Conservation (phyloP, 1,139 yeast genomes). For the Suhomyces choctaworum region DNA sequence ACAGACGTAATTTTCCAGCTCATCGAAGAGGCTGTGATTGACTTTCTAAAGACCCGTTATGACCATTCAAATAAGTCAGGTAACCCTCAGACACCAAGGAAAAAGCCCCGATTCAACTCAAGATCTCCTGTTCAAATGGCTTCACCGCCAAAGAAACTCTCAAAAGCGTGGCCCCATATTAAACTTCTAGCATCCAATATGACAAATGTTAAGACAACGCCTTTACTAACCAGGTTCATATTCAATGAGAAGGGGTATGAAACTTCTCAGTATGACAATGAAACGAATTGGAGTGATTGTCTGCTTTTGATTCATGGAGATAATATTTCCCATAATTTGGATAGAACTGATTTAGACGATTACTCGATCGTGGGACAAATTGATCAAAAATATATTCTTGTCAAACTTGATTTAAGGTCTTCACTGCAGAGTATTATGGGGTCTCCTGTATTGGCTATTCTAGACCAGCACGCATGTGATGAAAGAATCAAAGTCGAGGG, state of each 20-base stretch:
- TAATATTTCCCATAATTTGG: not conserved
- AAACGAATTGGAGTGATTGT: no score
- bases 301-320: no score
- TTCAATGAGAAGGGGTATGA: not conserved
- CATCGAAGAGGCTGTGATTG: conserved; percentile 27
- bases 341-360: not conserved
- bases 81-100: not conserved
- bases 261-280: not conserved
- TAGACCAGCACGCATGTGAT: conserved; percentile 83
- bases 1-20: conserved; percentile 20
- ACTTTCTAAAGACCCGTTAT: conserved; percentile 23
- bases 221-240: no score
- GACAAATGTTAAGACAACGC: no score
- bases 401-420: conserved; percentile 18
- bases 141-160: conserved; percentile 1
- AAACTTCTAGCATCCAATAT: not conserved
- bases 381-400: conserved; percentile 58
- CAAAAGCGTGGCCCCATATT: not conserved
- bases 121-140: not conserved
- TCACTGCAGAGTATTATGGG: not conserved
- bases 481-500: conserved; percentile 63
- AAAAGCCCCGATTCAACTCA: not conserved
- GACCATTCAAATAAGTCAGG: not conserved
- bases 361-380: conserved; percentile 46
- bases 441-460: conserved; percentile 30